Percentiles rank a stretch among this genome's conserved stretches.
Conservation (phyloP, 129 eudicot species). For the Silybum marianum region DNA sequence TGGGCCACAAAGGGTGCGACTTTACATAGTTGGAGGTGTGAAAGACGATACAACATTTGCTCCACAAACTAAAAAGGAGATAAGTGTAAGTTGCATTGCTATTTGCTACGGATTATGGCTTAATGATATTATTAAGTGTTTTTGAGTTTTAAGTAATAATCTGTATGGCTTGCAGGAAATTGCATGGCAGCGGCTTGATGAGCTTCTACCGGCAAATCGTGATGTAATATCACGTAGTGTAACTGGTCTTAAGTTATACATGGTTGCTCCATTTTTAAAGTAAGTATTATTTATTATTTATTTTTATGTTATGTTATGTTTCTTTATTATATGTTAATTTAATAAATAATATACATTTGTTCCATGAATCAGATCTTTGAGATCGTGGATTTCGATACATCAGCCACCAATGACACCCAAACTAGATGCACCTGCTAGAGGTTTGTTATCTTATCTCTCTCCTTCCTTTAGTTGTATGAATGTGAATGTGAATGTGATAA, state of each 20-base stretch:
- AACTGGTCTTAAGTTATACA: constrained; percentile 93
- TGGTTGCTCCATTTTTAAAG: constrained; percentile 96
- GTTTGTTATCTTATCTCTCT: constrained; percentile 32
- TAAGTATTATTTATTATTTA: constrained; percentile 33
- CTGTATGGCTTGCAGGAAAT: constrained; percentile 64
- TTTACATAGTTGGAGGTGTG: constrained; percentile 91
- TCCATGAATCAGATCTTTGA: constrained; percentile 60
- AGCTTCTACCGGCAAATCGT: constrained; percentile 69
- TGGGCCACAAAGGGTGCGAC: constrained; percentile 97
- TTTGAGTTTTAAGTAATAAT: background rate
- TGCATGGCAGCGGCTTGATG: constrained; percentile 98
- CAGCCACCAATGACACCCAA: constrained; percentile 69
- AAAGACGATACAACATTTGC: constrained; percentile 92
- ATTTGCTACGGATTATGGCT: too few relatives aligned
- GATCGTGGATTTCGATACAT: constrained; percentile 76
- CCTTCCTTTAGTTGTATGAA: background rate
- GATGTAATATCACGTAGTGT: constrained; percentile 91
- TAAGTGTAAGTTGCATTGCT: constrained; percentile 63
- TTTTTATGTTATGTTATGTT: background rate
- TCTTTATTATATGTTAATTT: background rate
- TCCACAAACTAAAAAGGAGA: constrained; percentile 96
- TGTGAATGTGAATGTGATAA: too few relatives aligned
- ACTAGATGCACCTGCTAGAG: constrained; percentile 62
- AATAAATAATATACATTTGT: background rate
- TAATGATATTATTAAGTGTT: too few relatives aligned